Percentiles rank a stretch among this genome's conserved stretches.
These are phyloP conservation scores for Ophiostoma sp. DNA, from an alignment of 2,329 filamentous ascomycete genomes.

Conservation along the genomic window DNA sequence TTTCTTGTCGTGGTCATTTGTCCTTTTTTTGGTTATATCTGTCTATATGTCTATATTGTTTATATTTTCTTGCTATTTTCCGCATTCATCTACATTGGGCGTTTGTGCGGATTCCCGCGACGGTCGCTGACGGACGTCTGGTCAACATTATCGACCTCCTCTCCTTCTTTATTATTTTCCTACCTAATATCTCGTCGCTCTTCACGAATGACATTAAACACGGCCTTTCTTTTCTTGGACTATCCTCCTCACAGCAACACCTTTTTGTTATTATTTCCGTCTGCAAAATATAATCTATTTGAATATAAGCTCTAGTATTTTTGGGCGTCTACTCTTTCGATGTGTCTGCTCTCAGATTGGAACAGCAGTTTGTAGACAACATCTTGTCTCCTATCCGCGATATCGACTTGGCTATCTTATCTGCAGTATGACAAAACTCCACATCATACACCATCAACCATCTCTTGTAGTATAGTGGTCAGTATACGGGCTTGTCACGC, in stretches of 20 bases:
- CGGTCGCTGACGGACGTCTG: background rate
- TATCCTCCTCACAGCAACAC: too few relatives aligned
- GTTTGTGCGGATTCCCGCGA: background rate
- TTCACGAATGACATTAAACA: background rate
- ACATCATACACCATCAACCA: background rate
- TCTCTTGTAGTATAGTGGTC: constrained; percentile 12
- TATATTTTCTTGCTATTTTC: background rate
- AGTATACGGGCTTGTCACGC: constrained; percentile 12
- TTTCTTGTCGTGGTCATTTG: background rate
- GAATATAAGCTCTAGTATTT: too few relatives aligned
- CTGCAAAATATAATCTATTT: too few relatives aligned
- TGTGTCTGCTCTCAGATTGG: too few relatives aligned
- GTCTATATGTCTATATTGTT: background rate
- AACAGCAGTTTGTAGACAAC: background rate
- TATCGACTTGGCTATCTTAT: background rate
- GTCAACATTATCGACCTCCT: background rate
- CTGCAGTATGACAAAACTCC: background rate
- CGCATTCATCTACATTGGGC: background rate
- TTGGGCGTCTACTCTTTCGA: too few relatives aligned
- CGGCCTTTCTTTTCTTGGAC: background rate
- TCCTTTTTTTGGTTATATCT: background rate
- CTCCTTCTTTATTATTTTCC: background rate
- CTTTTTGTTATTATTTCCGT: too few relatives aligned
- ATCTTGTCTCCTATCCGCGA: background rate
- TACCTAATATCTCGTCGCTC: background rate